These are phyloP conservation scores for Takakia lepidozioides DNA, from an alignment of 225 moss, liverwort and hornwort species.

Conservation along the genomic window DNA sequence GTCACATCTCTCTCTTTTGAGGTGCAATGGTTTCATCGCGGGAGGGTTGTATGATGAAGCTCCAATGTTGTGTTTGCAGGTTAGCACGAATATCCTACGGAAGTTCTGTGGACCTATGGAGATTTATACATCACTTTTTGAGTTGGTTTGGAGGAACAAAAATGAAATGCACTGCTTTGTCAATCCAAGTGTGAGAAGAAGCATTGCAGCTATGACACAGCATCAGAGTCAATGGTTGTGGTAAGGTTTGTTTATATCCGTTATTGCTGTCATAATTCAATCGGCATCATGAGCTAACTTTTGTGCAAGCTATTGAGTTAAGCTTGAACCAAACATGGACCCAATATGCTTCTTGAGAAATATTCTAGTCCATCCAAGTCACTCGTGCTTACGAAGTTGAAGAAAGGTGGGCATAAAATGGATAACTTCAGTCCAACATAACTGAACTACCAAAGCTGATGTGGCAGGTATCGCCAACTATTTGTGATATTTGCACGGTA, in stretches of 20 bases:
- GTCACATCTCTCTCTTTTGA: no score
- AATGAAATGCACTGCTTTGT: constrained; percentile 27
- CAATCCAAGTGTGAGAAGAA: constrained; percentile 51
- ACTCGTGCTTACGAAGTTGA: no score
- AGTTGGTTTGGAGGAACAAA: constrained; percentile 4
- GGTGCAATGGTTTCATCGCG: no score
- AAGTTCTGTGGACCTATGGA: constrained; percentile 51
- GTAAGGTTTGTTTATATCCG: constrained; percentile 15
- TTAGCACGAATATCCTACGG: constrained; percentile 44
- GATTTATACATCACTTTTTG: constrained; percentile 25
- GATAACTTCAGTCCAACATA: neutral
- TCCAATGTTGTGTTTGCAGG: constrained; percentile 16
- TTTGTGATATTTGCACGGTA: constrained; percentile 52
- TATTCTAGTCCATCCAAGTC: no score
- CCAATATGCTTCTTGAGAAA: no score
- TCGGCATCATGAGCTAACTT: neutral
- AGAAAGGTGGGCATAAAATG: no score
- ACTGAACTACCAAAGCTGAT: constrained; percentile 1
- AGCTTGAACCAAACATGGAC: no score
- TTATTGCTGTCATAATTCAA: no score
- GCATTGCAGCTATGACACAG: constrained; percentile 50
- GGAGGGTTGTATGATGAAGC: no score
- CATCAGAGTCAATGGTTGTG: constrained; percentile 62
- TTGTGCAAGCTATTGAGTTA: neutral
- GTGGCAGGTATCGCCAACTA: constrained; percentile 45